Conservation (phyloP, 441 rosid genomes). For the Gossypium davidsonii region DNA sequence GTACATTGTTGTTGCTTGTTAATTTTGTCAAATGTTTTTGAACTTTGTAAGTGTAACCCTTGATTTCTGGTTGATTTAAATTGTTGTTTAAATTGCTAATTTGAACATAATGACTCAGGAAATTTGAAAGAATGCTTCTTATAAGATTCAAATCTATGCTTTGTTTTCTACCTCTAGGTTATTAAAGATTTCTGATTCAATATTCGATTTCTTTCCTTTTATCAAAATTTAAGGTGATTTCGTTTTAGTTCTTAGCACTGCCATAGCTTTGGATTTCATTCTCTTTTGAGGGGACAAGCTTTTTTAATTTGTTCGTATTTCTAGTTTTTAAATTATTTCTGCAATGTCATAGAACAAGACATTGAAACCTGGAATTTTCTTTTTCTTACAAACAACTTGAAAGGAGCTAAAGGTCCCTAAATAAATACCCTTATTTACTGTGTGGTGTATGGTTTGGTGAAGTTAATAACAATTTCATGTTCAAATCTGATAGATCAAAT, state of each 20-base stretch:
- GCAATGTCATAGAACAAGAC: neutral
- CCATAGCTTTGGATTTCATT: neutral
- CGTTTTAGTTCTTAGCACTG: neutral
- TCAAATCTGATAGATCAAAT: conserved; percentile 1
- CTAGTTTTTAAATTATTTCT: neutral
- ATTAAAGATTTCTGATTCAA: neutral
- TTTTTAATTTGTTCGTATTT: neutral
- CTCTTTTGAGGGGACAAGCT: neutral
- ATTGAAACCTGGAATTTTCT: neutral
- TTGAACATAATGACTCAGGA: neutral
- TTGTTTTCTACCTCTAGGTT: neutral
- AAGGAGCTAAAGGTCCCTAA: neutral
- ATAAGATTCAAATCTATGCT: conserved; percentile 13
- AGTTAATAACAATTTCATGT: neutral
- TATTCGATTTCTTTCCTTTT: neutral
- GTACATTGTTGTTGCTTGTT: conserved; percentile 9
- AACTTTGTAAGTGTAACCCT: conserved; percentile 1
- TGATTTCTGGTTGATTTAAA: neutral
- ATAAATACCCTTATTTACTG: neutral
- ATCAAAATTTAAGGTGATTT: neutral
- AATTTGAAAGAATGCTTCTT: neutral
- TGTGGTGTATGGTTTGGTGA: neutral
- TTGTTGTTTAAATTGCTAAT: conserved; percentile 2
- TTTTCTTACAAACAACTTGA: neutral
- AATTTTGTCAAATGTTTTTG: neutral